Evolutionary conservation across 345 rosid species (phyloP).

Genomic region (Dovyalis caffra): DNA sequence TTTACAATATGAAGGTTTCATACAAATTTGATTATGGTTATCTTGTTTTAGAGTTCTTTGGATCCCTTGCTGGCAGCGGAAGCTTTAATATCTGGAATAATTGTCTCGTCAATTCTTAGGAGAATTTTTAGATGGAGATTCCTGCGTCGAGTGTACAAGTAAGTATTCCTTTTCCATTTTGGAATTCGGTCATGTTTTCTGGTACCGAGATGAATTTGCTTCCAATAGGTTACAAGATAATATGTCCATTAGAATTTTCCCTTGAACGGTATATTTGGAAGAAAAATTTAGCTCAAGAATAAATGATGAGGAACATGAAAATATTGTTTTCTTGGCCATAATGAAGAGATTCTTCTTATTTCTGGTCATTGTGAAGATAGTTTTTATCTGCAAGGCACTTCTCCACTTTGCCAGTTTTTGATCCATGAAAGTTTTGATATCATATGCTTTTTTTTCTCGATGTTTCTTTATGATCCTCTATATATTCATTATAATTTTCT

Average conservation of each 20-base stretch:
- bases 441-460: background rate
- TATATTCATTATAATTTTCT: no score
- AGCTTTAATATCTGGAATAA: constrained; percentile 52
- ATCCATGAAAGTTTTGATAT: background rate
- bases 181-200: background rate
- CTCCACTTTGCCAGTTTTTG: background rate
- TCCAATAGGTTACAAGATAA: background rate
- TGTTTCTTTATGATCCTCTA: background rate
- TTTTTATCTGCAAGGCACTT: background rate
- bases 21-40: constrained; percentile 4
- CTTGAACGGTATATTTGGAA: background rate
- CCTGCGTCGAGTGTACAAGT: constrained; percentile 51
- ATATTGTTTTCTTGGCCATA: background rate
- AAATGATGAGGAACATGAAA: background rate
- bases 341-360: background rate
- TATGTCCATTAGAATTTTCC: background rate
- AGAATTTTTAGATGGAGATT: constrained; percentile 46
- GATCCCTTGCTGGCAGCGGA: constrained; percentile 77
- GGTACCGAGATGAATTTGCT: background rate
- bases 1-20: background rate
- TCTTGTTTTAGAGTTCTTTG: constrained; percentile 62
- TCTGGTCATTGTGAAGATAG: background rate
- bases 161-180: constrained; percentile 18
- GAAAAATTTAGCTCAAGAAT: background rate
- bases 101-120: constrained; percentile 43